Evolutionary conservation across 2,329 filamentous ascomycete genomes (phyloP).

Genomic region (Neoscytalidium dimidiatum): DNA sequence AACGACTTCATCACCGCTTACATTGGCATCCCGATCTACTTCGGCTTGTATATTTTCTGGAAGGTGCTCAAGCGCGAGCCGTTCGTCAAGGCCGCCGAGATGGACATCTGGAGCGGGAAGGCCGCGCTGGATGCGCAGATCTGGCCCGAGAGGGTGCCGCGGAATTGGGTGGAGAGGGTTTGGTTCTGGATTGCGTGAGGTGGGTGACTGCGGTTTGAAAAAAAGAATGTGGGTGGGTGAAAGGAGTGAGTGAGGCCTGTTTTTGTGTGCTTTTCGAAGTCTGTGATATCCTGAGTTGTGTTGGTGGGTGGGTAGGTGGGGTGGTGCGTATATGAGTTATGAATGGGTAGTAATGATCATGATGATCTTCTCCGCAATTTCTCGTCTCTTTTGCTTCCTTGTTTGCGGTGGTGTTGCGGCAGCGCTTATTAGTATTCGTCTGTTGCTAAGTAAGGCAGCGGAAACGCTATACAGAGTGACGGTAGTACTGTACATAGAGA

Average conservation of each 20-base stretch:
- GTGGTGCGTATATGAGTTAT: no score
- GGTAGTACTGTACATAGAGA: no score
- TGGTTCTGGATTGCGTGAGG: conserved; percentile 51
- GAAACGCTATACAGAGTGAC: no score
- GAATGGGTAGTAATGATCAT: neutral
- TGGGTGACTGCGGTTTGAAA: neutral
- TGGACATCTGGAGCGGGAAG: conserved; percentile 51
- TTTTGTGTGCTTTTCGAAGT: neutral
- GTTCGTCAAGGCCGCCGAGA: conserved; percentile 41
- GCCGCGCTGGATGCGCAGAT: conserved; percentile 48
- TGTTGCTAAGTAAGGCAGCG: no score
- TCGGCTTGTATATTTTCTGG: conserved; percentile 53
- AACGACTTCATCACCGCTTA: conserved; percentile 53
- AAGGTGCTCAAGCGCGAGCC: conserved; percentile 67
- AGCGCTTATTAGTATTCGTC: no score
- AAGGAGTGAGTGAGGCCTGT: neutral
- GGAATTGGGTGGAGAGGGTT: conserved; percentile 48
- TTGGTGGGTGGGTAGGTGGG: no score
- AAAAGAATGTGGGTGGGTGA: neutral
- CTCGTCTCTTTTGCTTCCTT: no score
- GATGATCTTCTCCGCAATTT: neutral
- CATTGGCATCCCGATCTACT: conserved; percentile 43
- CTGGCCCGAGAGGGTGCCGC: conserved; percentile 46
- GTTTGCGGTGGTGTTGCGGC: no score
- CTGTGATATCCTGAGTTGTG: neutral